phyloP scores from a whole-genome alignment of 2,329 filamentous ascomycete genomes.

The Talaromyces sp. region DNA sequence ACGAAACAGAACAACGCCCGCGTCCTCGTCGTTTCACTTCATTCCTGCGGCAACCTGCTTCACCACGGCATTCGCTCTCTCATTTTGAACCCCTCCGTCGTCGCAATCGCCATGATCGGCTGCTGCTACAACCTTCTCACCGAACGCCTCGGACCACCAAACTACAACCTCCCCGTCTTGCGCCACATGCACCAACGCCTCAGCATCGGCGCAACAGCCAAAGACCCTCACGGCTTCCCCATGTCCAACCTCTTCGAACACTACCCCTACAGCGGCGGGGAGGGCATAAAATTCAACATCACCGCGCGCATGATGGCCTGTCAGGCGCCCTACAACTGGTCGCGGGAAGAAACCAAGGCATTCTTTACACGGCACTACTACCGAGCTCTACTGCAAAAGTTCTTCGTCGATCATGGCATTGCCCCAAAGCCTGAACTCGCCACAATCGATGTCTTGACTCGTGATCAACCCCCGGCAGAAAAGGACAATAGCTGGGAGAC shows the following conservation, averaged over 20 bases:
- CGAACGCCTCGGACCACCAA: constrained; percentile 80
- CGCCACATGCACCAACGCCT: constrained; percentile 72
- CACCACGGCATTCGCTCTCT: constrained; percentile 90
- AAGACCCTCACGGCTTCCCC: constrained; percentile 87
- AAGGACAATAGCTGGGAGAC: constrained; percentile 51
- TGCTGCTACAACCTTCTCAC: constrained; percentile 98
- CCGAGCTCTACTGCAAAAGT: constrained; percentile 81
- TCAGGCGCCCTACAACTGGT: constrained; percentile 93
- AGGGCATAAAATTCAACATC: constrained; percentile 82
- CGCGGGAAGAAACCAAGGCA: constrained; percentile 68
- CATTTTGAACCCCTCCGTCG: constrained; percentile 75
- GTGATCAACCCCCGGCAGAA: not conserved
- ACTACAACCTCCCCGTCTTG: constrained; percentile 76
- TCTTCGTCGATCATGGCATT: constrained; percentile 83
- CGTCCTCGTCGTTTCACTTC: constrained; percentile 88
- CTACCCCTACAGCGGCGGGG: constrained; percentile 51
- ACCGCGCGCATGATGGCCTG: constrained; percentile 98
- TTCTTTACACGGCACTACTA: constrained; percentile 96
- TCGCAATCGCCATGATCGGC: constrained; percentile 90
- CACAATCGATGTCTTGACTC: constrained; percentile 26
- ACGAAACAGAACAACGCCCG: constrained; percentile 23
- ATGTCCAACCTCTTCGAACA: constrained; percentile 71
- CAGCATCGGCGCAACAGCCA: constrained; percentile 63
- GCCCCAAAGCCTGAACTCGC: constrained; percentile 55
- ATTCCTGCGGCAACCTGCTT: constrained; percentile 96